A percentile compares a stretch with the other conserved stretches of the same genome.
Evolutionary conservation across 169 alveolate species (phyloP).

Genomic region (Toxoplasma gondii): DNA sequence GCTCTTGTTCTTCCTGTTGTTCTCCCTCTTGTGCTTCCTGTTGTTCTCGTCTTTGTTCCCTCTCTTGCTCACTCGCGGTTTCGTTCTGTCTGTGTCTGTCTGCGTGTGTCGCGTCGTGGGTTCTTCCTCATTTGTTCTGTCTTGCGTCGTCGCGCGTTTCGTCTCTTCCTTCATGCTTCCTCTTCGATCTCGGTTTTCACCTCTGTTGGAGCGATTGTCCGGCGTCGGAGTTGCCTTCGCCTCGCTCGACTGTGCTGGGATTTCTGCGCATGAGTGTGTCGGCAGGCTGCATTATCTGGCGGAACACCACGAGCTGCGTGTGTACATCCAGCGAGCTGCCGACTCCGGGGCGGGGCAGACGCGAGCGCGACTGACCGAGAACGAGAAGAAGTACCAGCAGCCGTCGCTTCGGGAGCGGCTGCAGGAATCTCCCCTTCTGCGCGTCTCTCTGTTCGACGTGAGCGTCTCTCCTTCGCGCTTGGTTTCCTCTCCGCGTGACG

Average conservation of each 20-base stretch:
- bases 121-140: no score
- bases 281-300: slow-evolving; percentile 30
- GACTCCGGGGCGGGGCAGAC: neutral
- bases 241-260: neutral
- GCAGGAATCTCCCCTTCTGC: neutral
- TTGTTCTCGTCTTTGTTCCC: neutral
- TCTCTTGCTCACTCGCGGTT: neutral
- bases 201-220: no score
- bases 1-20: neutral
- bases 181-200: neutral
- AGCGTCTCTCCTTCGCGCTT: neutral
- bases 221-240: no score
- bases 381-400: neutral
- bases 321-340: neutral
- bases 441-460: neutral
- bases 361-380: neutral
- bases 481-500: neutral
- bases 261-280: neutral
- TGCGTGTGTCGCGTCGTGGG: no score
- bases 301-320: slow-evolving; percentile 17
- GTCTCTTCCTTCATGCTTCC: neutral
- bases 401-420: neutral
- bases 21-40: neutral
- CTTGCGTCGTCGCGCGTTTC: no score
- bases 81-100: no score